A percentile compares a stretch with the other conserved stretches of the same genome.
Conservation (phyloP, 2,329 filamentous ascomycete species). For the Anthostomella pinea region DNA sequence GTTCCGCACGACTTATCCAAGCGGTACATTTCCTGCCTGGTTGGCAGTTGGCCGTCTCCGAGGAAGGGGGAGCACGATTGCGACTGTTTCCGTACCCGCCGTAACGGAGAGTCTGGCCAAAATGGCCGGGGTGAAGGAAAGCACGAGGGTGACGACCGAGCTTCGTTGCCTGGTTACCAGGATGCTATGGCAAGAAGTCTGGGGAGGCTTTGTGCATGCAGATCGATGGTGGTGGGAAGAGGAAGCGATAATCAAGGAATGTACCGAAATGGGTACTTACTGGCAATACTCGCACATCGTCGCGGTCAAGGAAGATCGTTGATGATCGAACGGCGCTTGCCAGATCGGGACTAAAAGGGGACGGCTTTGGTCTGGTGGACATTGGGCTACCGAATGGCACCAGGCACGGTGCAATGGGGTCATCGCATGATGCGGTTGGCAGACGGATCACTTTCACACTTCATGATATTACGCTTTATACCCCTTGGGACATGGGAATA, state of each 20-base stretch:
- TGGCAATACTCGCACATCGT: conserved; percentile 60
- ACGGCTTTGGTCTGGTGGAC: neutral
- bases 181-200: conserved; percentile 60
- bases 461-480: conserved; percentile 15
- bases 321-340: conserved; percentile 2
- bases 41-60: conserved; percentile 53
- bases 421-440: conserved; percentile 2
- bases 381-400: conserved; percentile 1
- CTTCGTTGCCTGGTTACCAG: conserved; percentile 52
- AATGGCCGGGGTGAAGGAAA: conserved; percentile 21
- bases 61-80: conserved; percentile 45
- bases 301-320: conserved; percentile 45
- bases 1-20: conserved; percentile 59
- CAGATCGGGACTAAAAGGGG: neutral
- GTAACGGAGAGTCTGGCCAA: conserved; percentile 28
- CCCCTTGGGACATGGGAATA: conserved; percentile 10
- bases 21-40: conserved; percentile 56
- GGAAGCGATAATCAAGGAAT: conserved; percentile 52
- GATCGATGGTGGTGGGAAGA: conserved; percentile 63
- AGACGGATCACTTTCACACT: conserved; percentile 6
- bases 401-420: neutral
- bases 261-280: conserved; percentile 49
- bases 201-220: conserved; percentile 51
- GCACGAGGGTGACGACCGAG: conserved; percentile 40
- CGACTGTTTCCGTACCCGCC: conserved; percentile 49